Evolutionary conservation across 139 green algal genomes (phyloP).

Genomic region (Chlorella vulgaris): DNA sequence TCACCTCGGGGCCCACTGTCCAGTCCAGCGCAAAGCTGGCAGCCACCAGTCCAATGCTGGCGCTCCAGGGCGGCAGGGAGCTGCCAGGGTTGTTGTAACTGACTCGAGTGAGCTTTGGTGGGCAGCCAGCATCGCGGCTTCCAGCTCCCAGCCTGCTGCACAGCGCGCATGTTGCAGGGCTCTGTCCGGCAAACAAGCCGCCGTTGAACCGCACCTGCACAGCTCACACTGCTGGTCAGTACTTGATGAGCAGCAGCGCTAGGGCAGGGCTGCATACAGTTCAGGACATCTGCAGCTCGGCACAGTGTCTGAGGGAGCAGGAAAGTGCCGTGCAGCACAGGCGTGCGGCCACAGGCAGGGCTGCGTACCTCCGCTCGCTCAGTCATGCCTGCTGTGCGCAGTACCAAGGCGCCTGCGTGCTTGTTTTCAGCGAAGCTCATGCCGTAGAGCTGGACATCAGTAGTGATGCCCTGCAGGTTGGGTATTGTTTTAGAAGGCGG

Average conservation of each 20-base stretch:
- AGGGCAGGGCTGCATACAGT: no score
- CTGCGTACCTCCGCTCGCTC: neutral
- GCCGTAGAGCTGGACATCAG: neutral
- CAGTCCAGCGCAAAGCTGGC: neutral
- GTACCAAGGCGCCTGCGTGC: neutral
- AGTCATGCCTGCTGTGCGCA: neutral
- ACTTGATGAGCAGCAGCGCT: no score
- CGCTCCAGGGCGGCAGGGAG: neutral
- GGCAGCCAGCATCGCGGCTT: constrained; percentile 1
- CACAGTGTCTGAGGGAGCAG: no score
- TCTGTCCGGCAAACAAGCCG: neutral
- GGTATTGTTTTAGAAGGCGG: no score
- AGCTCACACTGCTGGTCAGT: no score
- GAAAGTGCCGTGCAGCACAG: no score
- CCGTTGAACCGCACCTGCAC: neutral
- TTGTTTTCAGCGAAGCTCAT: neutral
- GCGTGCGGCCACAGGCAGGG: no score
- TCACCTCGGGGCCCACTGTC: neutral
- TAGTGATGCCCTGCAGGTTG: neutral
- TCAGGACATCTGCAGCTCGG: no score
- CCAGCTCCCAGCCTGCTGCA: neutral
- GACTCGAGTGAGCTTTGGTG: neutral
- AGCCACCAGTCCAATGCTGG: neutral
- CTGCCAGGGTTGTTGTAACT: neutral
- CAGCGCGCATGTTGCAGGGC: neutral